Evolutionary conservation across 192 early-diverging fungal genomes (phyloP).

Genomic region (Dispira simplex): DNA sequence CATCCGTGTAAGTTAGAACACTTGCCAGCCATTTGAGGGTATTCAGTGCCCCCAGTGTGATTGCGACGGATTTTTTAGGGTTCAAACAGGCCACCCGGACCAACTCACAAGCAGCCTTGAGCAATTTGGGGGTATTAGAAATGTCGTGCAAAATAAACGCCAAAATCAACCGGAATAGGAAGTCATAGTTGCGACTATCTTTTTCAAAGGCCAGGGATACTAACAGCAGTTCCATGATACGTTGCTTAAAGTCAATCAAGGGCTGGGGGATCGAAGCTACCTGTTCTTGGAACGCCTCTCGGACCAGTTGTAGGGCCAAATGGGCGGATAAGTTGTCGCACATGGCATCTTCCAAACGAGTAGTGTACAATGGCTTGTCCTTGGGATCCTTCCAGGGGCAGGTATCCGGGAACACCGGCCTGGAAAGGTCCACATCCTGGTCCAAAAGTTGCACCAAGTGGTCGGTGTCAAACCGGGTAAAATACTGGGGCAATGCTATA

Average conservation of each 20-base stretch:
- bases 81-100: not conserved
- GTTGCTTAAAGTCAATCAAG: not conserved
- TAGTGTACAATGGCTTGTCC: not conserved
- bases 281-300: not conserved
- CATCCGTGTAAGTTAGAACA: not conserved
- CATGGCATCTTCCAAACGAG: not conserved
- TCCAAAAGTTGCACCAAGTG: not conserved
- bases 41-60: not conserved
- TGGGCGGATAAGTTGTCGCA: too few relatives aligned
- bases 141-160: not conserved
- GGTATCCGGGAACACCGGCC: not conserved
- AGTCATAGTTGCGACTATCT: not conserved
- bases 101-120: not conserved
- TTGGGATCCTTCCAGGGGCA: not conserved
- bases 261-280: not conserved
- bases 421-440: not conserved
- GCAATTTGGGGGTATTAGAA: not conserved
- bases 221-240: not conserved
- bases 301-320: not conserved
- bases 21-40: not conserved
- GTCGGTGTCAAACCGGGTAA: not conserved
- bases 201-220: slow-evolving; percentile 2
- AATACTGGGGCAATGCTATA: not conserved
- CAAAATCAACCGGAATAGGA: not conserved
- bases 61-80: not conserved